A percentile compares a stretch with the other conserved stretches of the same genome.
Conservation (phyloP, 2,329 filamentous ascomycete genomes). For the Aciculosporium take region DNA sequence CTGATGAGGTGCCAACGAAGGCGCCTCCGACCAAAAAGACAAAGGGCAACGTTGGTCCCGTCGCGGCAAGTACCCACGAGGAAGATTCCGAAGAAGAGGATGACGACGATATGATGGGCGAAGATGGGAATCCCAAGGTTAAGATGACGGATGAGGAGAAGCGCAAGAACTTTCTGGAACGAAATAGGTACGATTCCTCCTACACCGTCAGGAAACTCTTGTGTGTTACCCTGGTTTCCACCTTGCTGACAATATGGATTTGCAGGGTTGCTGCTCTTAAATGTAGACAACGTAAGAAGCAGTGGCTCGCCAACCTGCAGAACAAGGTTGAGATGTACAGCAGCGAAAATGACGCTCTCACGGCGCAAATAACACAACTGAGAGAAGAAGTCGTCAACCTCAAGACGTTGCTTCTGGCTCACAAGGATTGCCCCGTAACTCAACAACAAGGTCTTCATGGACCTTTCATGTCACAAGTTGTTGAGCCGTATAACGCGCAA, state of each 20-base stretch:
- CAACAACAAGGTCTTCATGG: constrained; percentile 59
- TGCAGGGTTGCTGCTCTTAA: constrained; percentile 84
- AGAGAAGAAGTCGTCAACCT: constrained; percentile 89
- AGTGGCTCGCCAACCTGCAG: constrained; percentile 92
- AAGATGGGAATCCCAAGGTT: constrained; percentile 42
- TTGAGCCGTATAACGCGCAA: constrained; percentile 39
- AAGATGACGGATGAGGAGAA: constrained; percentile 99
- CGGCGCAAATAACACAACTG: constrained; percentile 67
- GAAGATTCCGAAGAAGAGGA: constrained; percentile 36
- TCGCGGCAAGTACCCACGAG: constrained; percentile 28
- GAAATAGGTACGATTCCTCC: constrained; percentile 84
- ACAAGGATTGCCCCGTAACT: constrained; percentile 91
- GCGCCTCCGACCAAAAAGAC: constrained; percentile 53
- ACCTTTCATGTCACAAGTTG: constrained; percentile 40
- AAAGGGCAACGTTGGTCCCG: constrained; percentile 29
- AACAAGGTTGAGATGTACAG: constrained; percentile 88
- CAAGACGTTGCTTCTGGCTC: constrained; percentile 80
- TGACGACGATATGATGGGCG: constrained; percentile 33
- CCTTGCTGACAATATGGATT: too few species aligned
- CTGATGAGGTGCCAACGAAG: constrained; percentile 51
- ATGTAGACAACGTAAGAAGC: constrained; percentile 95
- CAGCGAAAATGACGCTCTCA: constrained; percentile 78
- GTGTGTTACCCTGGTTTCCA: too few species aligned
- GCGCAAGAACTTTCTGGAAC: constrained; percentile 90
- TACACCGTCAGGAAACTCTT: too few species aligned